Evolutionary conservation across 805 yeast species (phyloP).

Genomic region (Metahyphopichia silvanorum): DNA sequence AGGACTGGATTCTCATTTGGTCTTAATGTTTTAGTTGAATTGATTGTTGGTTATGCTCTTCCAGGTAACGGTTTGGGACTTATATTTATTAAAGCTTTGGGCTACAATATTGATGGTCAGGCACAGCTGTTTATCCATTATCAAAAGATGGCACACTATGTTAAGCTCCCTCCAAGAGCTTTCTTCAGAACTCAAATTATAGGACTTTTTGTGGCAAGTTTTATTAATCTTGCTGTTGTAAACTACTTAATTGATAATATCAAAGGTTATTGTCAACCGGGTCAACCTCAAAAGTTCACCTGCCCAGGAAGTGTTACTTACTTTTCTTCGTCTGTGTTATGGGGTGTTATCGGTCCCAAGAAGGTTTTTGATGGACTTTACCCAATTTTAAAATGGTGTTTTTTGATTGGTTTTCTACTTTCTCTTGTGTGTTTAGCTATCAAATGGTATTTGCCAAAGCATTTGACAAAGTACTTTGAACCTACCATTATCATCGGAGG

Average conservation of each 20-base stretch:
- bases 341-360: constrained; percentile 62
- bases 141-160: constrained; percentile 61
- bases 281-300: constrained; percentile 44
- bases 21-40: constrained; percentile 34
- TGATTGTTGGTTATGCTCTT: constrained; percentile 34
- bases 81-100: constrained; percentile 55
- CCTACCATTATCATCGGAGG: constrained; percentile 33
- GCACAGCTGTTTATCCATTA: constrained; percentile 53
- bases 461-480: constrained; percentile 24
- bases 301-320: constrained; percentile 31
- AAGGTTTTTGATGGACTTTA: constrained; percentile 28
- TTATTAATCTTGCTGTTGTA: constrained; percentile 25
- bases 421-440: constrained; percentile 15
- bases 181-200: constrained; percentile 42
- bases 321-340: constrained; percentile 54
- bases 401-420: constrained; percentile 29
- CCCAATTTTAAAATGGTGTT: constrained; percentile 30
- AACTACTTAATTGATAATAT: constrained; percentile 29
- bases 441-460: constrained; percentile 13
- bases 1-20: constrained; percentile 30
- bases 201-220: constrained; percentile 19
- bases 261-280: constrained; percentile 34
- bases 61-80: constrained; percentile 36
- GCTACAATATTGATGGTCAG: constrained; percentile 55
- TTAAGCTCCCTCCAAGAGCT: constrained; percentile 57